These are phyloP conservation scores for Boletus tomentosulus DNA, from an alignment of 768 basidiomycete genomes.

Conservation along the genomic window DNA sequence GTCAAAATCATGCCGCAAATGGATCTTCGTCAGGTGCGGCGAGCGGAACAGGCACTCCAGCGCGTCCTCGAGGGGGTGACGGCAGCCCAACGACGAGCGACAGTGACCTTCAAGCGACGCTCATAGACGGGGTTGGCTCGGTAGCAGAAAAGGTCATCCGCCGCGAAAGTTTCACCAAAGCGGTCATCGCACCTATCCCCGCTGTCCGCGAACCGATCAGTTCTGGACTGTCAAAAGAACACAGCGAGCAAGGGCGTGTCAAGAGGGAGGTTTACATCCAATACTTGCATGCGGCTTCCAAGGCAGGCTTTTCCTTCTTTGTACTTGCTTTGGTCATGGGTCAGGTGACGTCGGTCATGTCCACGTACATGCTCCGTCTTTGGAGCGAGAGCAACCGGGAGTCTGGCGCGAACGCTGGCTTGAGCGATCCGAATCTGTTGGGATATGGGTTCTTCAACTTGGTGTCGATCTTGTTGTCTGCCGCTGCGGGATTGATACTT, in stretches of 20 bases:
- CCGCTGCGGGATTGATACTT: constrained; percentile 57
- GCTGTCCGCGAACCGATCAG: constrained; percentile 37
- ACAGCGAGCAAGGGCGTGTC: constrained; percentile 77
- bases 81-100: constrained; percentile 19
- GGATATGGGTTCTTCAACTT: constrained; percentile 69
- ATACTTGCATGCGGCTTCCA: constrained; percentile 80
- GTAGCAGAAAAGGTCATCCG: constrained; percentile 53
- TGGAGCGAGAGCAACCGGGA: constrained; percentile 81
- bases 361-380: constrained; percentile 63
- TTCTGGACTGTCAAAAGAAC: constrained; percentile 59
- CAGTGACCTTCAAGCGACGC: constrained; percentile 20
- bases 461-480: constrained; percentile 49
- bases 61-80: constrained; percentile 24
- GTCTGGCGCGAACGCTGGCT: constrained; percentile 52
- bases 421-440: constrained; percentile 52
- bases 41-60: constrained; percentile 47
- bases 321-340: constrained; percentile 48
- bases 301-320: constrained; percentile 64
- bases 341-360: constrained; percentile 58
- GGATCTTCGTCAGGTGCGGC: constrained; percentile 38
- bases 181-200: constrained; percentile 43
- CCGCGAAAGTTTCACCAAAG: constrained; percentile 54
- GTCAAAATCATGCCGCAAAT: constrained; percentile 44
- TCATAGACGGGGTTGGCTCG: constrained; percentile 25
- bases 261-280: constrained; percentile 69